Conservation (phyloP, 2,329 filamentous ascomycete genomes). For the Scedosporium apiospermum region DNA sequence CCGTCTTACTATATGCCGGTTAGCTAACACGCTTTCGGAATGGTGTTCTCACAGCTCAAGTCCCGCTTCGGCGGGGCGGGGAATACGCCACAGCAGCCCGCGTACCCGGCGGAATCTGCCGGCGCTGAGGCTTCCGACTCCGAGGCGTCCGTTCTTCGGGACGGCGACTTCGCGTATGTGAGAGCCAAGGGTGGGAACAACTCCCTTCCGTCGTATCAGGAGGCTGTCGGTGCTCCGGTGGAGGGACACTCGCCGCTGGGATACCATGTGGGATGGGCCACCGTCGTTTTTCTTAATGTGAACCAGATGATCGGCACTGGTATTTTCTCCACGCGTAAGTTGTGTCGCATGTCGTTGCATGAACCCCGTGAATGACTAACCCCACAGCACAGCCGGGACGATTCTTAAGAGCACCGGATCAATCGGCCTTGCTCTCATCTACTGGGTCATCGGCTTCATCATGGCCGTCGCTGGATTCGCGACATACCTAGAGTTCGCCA, state of each 20-base stretch:
- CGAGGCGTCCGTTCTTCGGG: slow-evolving; percentile 18
- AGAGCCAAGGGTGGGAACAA: slow-evolving; percentile 37
- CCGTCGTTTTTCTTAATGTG: slow-evolving; percentile 51
- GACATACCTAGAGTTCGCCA: slow-evolving; percentile 54
- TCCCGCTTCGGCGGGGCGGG: not conserved
- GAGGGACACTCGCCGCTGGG: slow-evolving; percentile 49
- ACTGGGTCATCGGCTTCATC: slow-evolving; percentile 54
- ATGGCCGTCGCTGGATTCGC: slow-evolving; percentile 45
- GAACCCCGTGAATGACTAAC: not conserved
- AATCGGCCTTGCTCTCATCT: slow-evolving; percentile 51
- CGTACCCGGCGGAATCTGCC: not conserved
- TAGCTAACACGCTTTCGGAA: not conserved
- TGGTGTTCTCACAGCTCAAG: not conserved
- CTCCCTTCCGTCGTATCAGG: slow-evolving; percentile 43
- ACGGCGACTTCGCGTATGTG: slow-evolving; percentile 32
- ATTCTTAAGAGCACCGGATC: slow-evolving; percentile 53
- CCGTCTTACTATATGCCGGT: not conserved
- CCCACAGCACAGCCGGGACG: slow-evolving; percentile 33
- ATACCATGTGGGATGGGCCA: slow-evolving; percentile 45
- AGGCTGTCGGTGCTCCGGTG: slow-evolving; percentile 52
- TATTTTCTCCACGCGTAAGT: slow-evolving; percentile 55
- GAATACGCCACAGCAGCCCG: not conserved
- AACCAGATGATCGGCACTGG: slow-evolving; percentile 56
- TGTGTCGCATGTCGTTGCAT: too few relatives aligned
- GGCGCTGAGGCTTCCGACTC: slow-evolving; percentile 13